phyloP scores from a whole-genome alignment of 345 rosid species.

The Brassica cretica region DNA sequence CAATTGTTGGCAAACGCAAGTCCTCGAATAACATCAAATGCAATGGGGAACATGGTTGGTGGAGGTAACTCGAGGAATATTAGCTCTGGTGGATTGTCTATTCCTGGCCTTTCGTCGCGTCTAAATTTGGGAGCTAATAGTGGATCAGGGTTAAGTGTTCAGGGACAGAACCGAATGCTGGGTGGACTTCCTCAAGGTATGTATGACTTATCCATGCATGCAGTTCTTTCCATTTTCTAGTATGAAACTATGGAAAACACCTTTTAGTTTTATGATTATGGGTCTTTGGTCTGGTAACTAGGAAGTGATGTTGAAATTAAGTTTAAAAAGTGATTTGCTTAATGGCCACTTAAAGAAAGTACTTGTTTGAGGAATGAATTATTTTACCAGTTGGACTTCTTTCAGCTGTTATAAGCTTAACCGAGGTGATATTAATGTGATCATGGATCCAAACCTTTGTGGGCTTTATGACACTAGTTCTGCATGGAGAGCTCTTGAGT shows the following conservation, averaged over 20 bases:
- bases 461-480: background rate
- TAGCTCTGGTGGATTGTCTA: slow-evolving; percentile 82
- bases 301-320: background rate
- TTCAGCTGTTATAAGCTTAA: background rate
- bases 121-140: slow-evolving; percentile 67
- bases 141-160: slow-evolving; percentile 84
- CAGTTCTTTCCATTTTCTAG: too few species aligned
- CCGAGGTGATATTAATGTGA: background rate
- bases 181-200: slow-evolving; percentile 92
- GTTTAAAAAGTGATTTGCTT: background rate
- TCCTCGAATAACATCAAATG: slow-evolving; percentile 74
- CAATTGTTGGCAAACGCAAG: slow-evolving; percentile 88
- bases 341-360: background rate
- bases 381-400: slow-evolving; percentile 12
- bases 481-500: background rate
- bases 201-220: too few species aligned
- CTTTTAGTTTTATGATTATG: background rate
- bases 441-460: background rate
- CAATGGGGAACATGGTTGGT: slow-evolving; percentile 96
- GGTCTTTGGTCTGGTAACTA: slow-evolving; percentile 5
- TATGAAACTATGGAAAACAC: background rate
- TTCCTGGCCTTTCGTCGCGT: slow-evolving; percentile 81
- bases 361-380: slow-evolving; percentile 14
- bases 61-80: slow-evolving; percentile 84
- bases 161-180: slow-evolving; percentile 89